phyloP scores from a whole-genome alignment of 352 stramenopile genomes.

The Elongisporangium undulatum region DNA sequence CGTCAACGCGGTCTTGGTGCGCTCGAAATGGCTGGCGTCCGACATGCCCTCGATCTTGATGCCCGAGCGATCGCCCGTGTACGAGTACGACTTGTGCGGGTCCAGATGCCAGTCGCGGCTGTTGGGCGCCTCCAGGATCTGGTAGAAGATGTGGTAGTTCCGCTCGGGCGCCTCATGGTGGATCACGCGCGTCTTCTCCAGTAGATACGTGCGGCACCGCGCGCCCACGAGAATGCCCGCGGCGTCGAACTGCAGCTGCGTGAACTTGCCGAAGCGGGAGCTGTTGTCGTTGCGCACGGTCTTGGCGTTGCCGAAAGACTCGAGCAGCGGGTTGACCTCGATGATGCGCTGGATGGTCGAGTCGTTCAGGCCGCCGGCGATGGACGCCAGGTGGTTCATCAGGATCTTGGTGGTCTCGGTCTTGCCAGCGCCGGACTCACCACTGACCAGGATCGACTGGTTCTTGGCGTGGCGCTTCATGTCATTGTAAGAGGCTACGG shows the following conservation, averaged over 20 bases:
- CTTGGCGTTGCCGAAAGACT: constrained; percentile 91
- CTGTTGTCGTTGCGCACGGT: constrained; percentile 94
- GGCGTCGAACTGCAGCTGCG: constrained; percentile 90
- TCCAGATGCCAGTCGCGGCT: no score
- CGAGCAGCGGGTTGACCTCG: constrained; percentile 87
- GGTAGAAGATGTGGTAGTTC: constrained; percentile 99
- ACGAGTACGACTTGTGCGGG: constrained; percentile 47
- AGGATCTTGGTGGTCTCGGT: constrained; percentile 97
- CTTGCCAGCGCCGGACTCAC: constrained; percentile 93
- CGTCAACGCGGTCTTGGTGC: constrained; percentile 53
- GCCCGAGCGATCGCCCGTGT: constrained; percentile 52
- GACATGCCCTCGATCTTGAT: constrained; percentile 73
- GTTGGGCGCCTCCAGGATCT: constrained; percentile 78
- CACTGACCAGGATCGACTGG: constrained; percentile 92
- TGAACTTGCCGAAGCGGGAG: constrained; percentile 95
- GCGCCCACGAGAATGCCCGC: constrained; percentile 89
- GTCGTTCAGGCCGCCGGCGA: constrained; percentile 19
- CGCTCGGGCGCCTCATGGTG: constrained; percentile 85
- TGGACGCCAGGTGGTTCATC: constrained; percentile 92
- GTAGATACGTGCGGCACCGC: constrained; percentile 91
- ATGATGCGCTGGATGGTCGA: constrained; percentile 89
- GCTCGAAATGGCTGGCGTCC: constrained; percentile 65
- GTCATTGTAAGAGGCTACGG: no score
- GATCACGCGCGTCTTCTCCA: constrained; percentile 97
- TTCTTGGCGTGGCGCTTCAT: constrained; percentile 71